Conservation (phyloP, 2,329 filamentous ascomycete genomes). For the Bipolaris bicolor region DNA sequence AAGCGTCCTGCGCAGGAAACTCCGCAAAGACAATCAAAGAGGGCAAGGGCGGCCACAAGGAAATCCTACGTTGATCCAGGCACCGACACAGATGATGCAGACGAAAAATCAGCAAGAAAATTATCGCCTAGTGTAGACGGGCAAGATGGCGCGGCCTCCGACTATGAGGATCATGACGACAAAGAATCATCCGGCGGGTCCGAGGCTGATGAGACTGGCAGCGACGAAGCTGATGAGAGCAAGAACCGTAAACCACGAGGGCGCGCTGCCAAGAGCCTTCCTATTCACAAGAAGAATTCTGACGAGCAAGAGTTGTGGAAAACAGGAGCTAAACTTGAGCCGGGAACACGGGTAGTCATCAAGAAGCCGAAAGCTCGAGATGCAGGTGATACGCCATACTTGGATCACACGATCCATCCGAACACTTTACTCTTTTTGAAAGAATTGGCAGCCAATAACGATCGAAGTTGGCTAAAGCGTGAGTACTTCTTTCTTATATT, state of each 20-base stretch:
- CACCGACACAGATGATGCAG: slow-evolving; percentile 26
- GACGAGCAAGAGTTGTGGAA: slow-evolving; percentile 62
- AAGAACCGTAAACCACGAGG: slow-evolving; percentile 34
- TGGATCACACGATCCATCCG: slow-evolving; percentile 64
- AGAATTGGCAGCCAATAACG: slow-evolving; percentile 66
- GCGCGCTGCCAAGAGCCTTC: slow-evolving; percentile 25
- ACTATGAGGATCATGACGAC: slow-evolving; percentile 51
- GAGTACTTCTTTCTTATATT: slow-evolving; percentile 27
- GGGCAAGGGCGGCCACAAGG: slow-evolving; percentile 41
- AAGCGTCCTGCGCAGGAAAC: slow-evolving; percentile 45
- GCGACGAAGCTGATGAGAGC: slow-evolving; percentile 37
- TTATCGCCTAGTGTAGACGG: slow-evolving; percentile 42
- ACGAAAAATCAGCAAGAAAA: slow-evolving; percentile 25
- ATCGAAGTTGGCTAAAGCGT: slow-evolving; percentile 69
- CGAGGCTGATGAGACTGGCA: slow-evolving; percentile 40
- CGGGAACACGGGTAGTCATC: slow-evolving; percentile 66
- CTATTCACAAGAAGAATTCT: slow-evolving; percentile 29
- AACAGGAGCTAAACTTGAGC: slow-evolving; percentile 62
- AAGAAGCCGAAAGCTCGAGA: slow-evolving; percentile 68
- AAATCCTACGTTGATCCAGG: slow-evolving; percentile 46
- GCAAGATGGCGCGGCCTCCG: slow-evolving; percentile 45
- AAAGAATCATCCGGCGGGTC: slow-evolving; percentile 37
- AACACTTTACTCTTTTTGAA: slow-evolving; percentile 67
- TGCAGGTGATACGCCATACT: slow-evolving; percentile 64
- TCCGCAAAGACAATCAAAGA: slow-evolving; percentile 44